A percentile compares a stretch with the other conserved stretches of the same genome.
phyloP scores from a whole-genome alignment of 176 grass and related monocot genomes.

The Lolium perenne region DNA sequence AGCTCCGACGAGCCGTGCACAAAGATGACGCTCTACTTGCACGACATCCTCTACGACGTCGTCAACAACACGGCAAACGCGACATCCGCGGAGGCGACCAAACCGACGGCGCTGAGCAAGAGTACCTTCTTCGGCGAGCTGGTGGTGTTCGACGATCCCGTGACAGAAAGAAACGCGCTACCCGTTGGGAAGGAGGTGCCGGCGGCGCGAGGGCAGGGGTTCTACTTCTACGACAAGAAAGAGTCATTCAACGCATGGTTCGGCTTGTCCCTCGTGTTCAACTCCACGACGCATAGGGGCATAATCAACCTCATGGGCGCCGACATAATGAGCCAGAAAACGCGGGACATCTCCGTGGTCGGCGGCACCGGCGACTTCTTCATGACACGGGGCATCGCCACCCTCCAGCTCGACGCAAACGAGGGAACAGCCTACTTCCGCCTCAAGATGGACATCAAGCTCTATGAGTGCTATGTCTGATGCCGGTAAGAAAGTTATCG shows the following conservation, averaged over 20 bases:
- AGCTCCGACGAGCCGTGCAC: slow-evolving; percentile 30
- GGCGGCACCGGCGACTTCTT: slow-evolving; percentile 58
- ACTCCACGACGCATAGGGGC: slow-evolving; percentile 43
- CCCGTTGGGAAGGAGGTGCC: background rate
- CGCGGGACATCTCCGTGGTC: slow-evolving; percentile 42
- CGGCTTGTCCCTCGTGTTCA: slow-evolving; percentile 42
- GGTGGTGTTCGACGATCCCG: slow-evolving; percentile 42
- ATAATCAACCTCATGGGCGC: slow-evolving; percentile 36
- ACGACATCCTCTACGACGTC: slow-evolving; percentile 49
- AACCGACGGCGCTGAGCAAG: slow-evolving; percentile 18
- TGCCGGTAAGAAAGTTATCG: background rate
- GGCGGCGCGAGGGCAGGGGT: slow-evolving; percentile 39
- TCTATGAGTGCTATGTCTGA: slow-evolving; percentile 48
- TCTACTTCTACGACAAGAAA: slow-evolving; percentile 45
- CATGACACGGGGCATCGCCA: slow-evolving; percentile 53
- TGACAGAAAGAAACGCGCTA: slow-evolving; percentile 10
- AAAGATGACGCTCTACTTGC: slow-evolving; percentile 40
- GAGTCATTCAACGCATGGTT: slow-evolving; percentile 24
- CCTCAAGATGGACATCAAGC: slow-evolving; percentile 49
- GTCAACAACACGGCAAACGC: slow-evolving; percentile 34
- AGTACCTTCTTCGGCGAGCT: slow-evolving; percentile 33
- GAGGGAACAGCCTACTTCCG: slow-evolving; percentile 42
- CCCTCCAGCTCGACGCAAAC: slow-evolving; percentile 7
- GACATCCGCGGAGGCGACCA: slow-evolving; percentile 3
- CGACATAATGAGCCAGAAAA: slow-evolving; percentile 1